Evolutionary conservation across 495 filamentous ascomycete species (phyloP).

Genomic region (Stereocaulon alpinum): DNA sequence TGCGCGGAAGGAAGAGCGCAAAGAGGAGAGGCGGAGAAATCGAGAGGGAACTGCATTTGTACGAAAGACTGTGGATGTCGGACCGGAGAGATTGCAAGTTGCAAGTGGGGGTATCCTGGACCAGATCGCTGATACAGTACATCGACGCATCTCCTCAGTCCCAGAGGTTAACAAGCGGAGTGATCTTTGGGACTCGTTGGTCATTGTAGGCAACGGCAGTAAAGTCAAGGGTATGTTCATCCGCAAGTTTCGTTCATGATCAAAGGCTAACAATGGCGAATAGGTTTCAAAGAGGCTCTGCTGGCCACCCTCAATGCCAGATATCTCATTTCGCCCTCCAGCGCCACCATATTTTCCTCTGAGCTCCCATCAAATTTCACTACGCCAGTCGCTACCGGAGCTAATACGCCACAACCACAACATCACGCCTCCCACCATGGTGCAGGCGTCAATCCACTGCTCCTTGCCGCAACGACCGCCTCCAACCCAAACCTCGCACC

Average conservation of each 20-base stretch:
- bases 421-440: conserved; percentile 32
- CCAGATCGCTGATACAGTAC: conserved; percentile 68
- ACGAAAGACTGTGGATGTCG: conserved; percentile 71
- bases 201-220: conserved; percentile 81
- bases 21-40: conserved; percentile 30
- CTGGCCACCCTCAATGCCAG: conserved; percentile 66
- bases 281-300: conserved; percentile 77
- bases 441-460: conserved; percentile 73
- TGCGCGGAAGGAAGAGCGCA: conserved; percentile 29
- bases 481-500: conserved; percentile 41
- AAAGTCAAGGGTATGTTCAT: conserved; percentile 57
- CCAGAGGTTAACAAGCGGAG: conserved; percentile 69
- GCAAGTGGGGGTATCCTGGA: conserved; percentile 65
- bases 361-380: conserved; percentile 86
- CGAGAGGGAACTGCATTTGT: conserved; percentile 33
- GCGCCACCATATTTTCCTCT: conserved; percentile 90
- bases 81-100: conserved; percentile 77
- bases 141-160: conserved; percentile 67
- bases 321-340: conserved; percentile 81
- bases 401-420: conserved; percentile 66
- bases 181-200: conserved; percentile 79
- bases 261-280: conserved; percentile 1
- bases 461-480: conserved; percentile 80
- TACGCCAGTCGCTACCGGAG: conserved; percentile 81
- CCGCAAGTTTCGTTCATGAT: conserved; percentile 1